Conservation (phyloP, 768 basidiomycete genomes). For the Chalciporus chontae region DNA sequence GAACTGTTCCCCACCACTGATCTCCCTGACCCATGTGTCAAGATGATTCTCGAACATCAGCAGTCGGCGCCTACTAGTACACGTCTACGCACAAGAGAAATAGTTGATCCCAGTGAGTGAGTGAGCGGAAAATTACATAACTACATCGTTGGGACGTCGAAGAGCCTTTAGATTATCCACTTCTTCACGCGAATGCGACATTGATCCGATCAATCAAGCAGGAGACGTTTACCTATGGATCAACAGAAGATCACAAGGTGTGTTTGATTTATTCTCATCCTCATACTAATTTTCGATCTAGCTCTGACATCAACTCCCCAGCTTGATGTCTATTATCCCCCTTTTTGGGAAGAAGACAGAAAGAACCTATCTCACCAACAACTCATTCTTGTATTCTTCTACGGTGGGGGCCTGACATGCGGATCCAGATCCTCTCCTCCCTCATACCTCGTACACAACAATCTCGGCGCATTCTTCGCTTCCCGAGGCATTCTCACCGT, state of each 20-base stretch:
- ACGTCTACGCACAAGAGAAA: neutral
- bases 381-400: too few relatives aligned
- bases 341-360: too few relatives aligned
- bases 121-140: neutral
- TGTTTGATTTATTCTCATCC: too few relatives aligned
- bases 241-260: neutral
- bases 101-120: neutral
- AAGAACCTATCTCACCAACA: too few relatives aligned
- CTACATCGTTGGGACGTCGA: neutral
- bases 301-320: too few relatives aligned
- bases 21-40: neutral
- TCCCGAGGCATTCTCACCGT: neutral
- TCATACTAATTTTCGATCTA: too few relatives aligned
- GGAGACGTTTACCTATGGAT: neutral
- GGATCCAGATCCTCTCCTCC: too few relatives aligned
- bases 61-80: neutral
- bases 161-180: neutral
- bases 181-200: neutral
- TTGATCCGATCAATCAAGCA: neutral
- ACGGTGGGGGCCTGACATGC: too few relatives aligned
- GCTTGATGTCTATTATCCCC: too few relatives aligned
- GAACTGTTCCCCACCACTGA: too few relatives aligned
- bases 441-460: too few relatives aligned
- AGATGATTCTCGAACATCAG: neutral
- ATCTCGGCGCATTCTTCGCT: too few relatives aligned